Percentiles rank a stretch among this genome's conserved stretches.
These are phyloP conservation scores for Blastocystis sp. DNA, from an alignment of 352 stramenopile genomes.

Conservation along the genomic window DNA sequence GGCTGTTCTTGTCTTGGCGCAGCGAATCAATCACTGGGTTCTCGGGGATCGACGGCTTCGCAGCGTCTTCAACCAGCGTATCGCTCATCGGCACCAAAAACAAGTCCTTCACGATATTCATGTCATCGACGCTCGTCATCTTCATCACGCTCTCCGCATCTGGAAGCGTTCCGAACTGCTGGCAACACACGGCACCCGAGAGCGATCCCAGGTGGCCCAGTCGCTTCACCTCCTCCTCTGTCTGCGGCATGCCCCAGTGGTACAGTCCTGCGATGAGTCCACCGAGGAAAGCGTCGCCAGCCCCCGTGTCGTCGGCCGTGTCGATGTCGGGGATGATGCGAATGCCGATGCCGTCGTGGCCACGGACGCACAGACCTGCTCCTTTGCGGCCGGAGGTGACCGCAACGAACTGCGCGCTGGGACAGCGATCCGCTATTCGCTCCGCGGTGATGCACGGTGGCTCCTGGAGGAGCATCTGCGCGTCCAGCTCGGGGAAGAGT, in stretches of 20 bases:
- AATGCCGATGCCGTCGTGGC: conserved; percentile 47
- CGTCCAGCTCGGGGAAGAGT: conserved; percentile 55
- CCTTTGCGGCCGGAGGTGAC: conserved; percentile 58
- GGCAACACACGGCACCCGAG: conserved; percentile 49
- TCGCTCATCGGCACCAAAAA: neutral
- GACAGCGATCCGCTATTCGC: conserved; percentile 33
- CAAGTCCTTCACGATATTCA: conserved; percentile 59
- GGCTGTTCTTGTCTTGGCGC: conserved; percentile 15
- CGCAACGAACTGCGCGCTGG: conserved; percentile 55
- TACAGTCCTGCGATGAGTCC: conserved; percentile 61
- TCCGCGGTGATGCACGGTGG: conserved; percentile 37
- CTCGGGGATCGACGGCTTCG: neutral
- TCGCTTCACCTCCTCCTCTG: neutral
- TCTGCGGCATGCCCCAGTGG: conserved; percentile 53
- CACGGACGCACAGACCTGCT: conserved; percentile 31
- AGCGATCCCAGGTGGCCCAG: conserved; percentile 57
- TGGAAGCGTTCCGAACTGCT: conserved; percentile 57
- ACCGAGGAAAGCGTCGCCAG: conserved; percentile 62
- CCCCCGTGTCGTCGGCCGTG: conserved; percentile 60
- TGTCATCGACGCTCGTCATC: conserved; percentile 56
- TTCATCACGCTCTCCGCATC: conserved; percentile 57
- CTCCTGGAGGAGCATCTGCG: conserved; percentile 56
- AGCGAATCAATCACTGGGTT: conserved; percentile 26
- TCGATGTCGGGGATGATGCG: conserved; percentile 61
- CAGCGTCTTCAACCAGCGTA: neutral